Conservation (phyloP, 495 filamentous ascomycete genomes). For the Penicillium psychrofluorescens region DNA sequence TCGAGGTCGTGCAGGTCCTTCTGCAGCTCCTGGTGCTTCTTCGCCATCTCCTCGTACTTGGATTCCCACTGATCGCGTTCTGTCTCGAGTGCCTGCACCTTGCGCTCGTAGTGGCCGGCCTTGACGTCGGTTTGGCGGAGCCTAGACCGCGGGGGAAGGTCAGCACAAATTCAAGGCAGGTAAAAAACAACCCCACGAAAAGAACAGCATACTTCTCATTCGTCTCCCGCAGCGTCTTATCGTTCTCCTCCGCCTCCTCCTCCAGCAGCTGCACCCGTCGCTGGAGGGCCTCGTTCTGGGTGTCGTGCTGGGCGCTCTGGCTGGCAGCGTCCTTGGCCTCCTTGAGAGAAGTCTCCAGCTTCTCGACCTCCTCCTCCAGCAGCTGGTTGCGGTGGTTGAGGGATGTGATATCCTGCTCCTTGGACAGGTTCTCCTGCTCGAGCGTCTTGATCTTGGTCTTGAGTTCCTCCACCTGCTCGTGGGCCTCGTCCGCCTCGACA, state of each 20-base stretch:
- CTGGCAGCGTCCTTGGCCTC: conserved; percentile 72
- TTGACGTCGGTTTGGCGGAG: conserved; percentile 98
- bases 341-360: conserved; percentile 68
- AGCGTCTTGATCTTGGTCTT: conserved; percentile 77
- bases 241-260: conserved; percentile 93
- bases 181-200: too few relatives aligned
- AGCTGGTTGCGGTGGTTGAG: conserved; percentile 85
- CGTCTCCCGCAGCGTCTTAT: conserved; percentile 88
- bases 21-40: conserved; percentile 77
- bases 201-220: conserved; percentile 81
- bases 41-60: conserved; percentile 93
- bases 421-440: conserved; percentile 89
- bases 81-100: conserved; percentile 90
- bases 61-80: conserved; percentile 85
- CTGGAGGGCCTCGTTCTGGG: conserved; percentile 81
- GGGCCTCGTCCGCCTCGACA: conserved; percentile 78
- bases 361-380: conserved; percentile 86
- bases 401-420: conserved; percentile 97
- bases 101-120: conserved; percentile 98
- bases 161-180: not conserved
- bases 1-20: conserved; percentile 89
- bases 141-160: conserved; percentile 39
- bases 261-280: conserved; percentile 91
- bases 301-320: conserved; percentile 65
- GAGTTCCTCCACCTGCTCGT: conserved; percentile 76